A percentile compares a stretch with the other conserved stretches of the same genome.
Evolutionary conservation across 192 early-diverging fungal species (phyloP).

Genomic region (Irineochytrium annulatum): DNA sequence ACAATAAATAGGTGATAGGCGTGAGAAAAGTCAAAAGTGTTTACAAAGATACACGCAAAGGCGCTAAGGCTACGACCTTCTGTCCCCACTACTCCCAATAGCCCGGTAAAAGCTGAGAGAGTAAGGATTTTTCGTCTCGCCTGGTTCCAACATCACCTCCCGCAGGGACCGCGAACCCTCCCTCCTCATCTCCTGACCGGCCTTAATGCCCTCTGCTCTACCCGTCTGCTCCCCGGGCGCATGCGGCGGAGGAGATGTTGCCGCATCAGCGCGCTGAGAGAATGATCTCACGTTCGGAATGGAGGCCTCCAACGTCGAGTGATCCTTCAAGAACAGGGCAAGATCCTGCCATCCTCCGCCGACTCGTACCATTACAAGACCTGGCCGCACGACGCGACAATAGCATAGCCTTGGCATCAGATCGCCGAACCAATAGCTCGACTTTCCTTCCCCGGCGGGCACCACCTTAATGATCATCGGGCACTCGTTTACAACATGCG

Average conservation of each 20-base stretch:
- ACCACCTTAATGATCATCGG: conserved; percentile 46
- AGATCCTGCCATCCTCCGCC: conserved; percentile 54
- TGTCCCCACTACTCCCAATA: too few relatives aligned
- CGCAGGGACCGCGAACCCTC: too few relatives aligned
- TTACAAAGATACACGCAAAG: too few relatives aligned
- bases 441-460: conserved; percentile 50
- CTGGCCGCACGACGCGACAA: conserved; percentile 57
- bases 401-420: conserved; percentile 59
- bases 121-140: background rate
- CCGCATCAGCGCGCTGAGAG: too few relatives aligned
- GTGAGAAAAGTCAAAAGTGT: too few relatives aligned
- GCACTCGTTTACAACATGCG: conserved; percentile 55
- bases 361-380: conserved; percentile 66
- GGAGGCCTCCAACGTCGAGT: background rate
- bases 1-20: too few relatives aligned
- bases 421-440: conserved; percentile 60
- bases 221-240: too few relatives aligned
- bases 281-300: background rate
- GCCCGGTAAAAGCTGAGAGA: background rate
- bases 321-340: background rate
- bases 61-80: too few relatives aligned
- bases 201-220: too few relatives aligned
- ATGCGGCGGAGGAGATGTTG: too few relatives aligned
- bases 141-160: too few relatives aligned
- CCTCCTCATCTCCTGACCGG: too few relatives aligned